Conservation (phyloP, 140 eudicot species). For the Anethum foeniculum region DNA sequence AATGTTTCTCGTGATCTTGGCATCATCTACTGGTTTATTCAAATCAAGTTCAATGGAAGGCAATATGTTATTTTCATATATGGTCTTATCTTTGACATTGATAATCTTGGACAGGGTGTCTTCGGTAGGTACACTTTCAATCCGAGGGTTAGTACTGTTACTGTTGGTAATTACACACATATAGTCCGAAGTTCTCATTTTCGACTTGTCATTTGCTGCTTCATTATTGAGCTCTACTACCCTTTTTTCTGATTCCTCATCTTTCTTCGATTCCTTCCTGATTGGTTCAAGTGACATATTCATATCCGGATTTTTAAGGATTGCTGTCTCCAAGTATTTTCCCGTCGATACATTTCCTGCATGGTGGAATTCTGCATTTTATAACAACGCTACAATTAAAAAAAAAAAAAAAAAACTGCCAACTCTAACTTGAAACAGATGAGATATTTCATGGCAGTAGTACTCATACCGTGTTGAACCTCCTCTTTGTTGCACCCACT, state of each 20-base stretch:
- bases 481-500: slow-evolving; percentile 24
- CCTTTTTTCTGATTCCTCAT: slow-evolving; percentile 13
- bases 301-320: background rate
- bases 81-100: slow-evolving; percentile 13
- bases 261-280: slow-evolving; percentile 24
- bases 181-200: slow-evolving; percentile 24
- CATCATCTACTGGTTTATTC: slow-evolving; percentile 39
- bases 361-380: background rate
- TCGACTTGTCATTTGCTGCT: slow-evolving; percentile 18
- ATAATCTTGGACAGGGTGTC: slow-evolving; percentile 10
- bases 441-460: background rate
- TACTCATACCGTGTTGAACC: slow-evolving; percentile 31
- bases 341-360: slow-evolving; percentile 39
- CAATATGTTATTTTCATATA: slow-evolving; percentile 20
- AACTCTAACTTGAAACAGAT: background rate
- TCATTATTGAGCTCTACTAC: slow-evolving; percentile 15
- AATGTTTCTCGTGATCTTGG: slow-evolving; percentile 31
- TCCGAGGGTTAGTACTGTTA: slow-evolving; percentile 5
- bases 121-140: slow-evolving; percentile 12
- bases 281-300: background rate
- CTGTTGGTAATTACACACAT: slow-evolving; percentile 14
- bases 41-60: slow-evolving; percentile 59
- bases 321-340: slow-evolving; percentile 36
- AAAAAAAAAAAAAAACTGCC: background rate
- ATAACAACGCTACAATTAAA: background rate